These are phyloP conservation scores for Saccharomycopsis malanga DNA, from an alignment of 805 yeast genomes.

Conservation along the genomic window DNA sequence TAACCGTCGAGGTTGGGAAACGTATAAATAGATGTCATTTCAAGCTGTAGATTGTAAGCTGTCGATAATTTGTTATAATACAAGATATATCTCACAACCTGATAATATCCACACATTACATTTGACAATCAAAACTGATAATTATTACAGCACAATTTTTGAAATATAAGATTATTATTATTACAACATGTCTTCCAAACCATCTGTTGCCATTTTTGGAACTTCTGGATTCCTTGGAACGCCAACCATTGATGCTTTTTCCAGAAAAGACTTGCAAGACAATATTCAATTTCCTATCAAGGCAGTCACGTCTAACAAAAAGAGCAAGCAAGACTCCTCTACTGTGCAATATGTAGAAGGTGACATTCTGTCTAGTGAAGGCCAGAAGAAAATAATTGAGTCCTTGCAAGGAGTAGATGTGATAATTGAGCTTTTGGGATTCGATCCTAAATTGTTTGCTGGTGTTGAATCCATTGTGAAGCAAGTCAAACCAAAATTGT, in stretches of 20 bases:
- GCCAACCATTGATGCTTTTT: constrained; percentile 40
- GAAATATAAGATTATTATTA: too few species aligned
- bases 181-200: constrained; percentile 8
- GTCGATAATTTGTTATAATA: too few species aligned
- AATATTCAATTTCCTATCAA: constrained; percentile 43
- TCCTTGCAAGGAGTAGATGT: constrained; percentile 44
- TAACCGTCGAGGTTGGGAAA: too few species aligned
- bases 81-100: too few species aligned
- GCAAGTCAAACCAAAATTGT: constrained; percentile 5
- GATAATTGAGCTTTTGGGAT: constrained; percentile 39
- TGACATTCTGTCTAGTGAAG: constrained; percentile 24
- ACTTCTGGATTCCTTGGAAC: constrained; percentile 45
- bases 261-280: constrained; percentile 35
- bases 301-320: constrained; percentile 40
- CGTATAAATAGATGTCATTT: too few species aligned
- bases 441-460: constrained; percentile 31
- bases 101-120: too few species aligned
- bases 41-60: too few species aligned
- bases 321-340: constrained; percentile 20
- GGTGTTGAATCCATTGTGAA: constrained; percentile 46
- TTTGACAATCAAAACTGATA: too few species aligned
- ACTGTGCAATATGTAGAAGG: not conserved
- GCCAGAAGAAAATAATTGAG: constrained; percentile 27
- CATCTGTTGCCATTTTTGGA: constrained; percentile 46
- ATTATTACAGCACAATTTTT: too few species aligned